These are phyloP conservation scores for Clitocybe nebularis DNA, from an alignment of 1,284 basidiomycete genomes.

Conservation along the genomic window DNA sequence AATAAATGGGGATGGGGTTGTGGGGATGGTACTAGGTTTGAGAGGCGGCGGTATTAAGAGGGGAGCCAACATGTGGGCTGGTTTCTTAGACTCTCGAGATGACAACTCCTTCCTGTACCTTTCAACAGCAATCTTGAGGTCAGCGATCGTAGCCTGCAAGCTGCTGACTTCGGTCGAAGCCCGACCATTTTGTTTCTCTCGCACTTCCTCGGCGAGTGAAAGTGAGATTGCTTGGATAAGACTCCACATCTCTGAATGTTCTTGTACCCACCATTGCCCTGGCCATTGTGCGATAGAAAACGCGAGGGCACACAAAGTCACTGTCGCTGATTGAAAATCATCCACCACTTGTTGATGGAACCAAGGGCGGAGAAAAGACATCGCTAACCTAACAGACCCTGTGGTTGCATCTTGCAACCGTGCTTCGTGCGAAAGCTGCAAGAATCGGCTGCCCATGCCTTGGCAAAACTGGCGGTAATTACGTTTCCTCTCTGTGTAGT, in stretches of 20 bases:
- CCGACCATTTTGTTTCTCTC: constrained; percentile 14
- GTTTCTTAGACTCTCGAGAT: constrained; percentile 13
- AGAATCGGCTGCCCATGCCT: constrained; percentile 59
- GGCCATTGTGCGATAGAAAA: constrained; percentile 67
- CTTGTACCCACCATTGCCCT: constrained; percentile 56
- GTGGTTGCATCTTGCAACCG: constrained; percentile 61
- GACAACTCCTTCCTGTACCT: constrained; percentile 13
- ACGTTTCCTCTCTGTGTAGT: constrained; percentile 52
- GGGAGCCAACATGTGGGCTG: constrained; percentile 16
- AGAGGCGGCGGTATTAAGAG: constrained; percentile 17
- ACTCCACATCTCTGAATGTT: constrained; percentile 55
- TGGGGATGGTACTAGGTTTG: constrained; percentile 17
- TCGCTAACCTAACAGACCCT: constrained; percentile 61
- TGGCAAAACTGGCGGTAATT: constrained; percentile 69
- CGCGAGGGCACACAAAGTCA: constrained; percentile 49
- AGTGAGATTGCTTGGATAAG: constrained; percentile 54
- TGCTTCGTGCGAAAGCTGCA: constrained; percentile 46
- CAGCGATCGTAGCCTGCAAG: constrained; percentile 46
- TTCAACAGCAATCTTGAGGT: constrained; percentile 35
- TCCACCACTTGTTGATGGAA: constrained; percentile 49
- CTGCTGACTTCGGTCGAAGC: constrained; percentile 17
- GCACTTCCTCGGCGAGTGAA: constrained; percentile 59
- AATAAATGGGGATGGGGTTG: constrained; percentile 11
- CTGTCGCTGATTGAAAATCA: constrained; percentile 46
- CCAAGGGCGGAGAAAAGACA: constrained; percentile 64